Evolutionary conservation across 208 protist species (phyloP).

Genomic region (Wallacemonas sp.): DNA sequence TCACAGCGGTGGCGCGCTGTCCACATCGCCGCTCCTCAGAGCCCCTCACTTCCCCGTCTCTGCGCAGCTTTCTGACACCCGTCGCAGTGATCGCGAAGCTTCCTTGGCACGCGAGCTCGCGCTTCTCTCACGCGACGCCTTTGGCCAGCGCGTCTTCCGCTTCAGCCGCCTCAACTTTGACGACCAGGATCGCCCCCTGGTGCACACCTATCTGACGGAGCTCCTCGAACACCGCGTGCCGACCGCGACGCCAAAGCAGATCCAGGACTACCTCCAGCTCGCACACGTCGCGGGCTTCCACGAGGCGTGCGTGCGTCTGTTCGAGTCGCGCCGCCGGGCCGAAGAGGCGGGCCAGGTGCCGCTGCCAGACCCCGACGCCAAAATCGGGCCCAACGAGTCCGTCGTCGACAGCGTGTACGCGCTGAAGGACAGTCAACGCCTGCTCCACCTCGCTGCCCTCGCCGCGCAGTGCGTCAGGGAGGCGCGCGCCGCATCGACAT

Average conservation of each 20-base stretch:
- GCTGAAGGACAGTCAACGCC: slow-evolving; percentile 18
- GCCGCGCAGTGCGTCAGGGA: slow-evolving; percentile 41
- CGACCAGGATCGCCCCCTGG: slow-evolving; percentile 25
- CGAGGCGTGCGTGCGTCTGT: slow-evolving; percentile 44
- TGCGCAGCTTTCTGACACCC: neutral
- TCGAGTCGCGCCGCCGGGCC: slow-evolving; percentile 33
- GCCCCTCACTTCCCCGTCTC: slow-evolving; percentile 4
- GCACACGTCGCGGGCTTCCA: slow-evolving; percentile 60
- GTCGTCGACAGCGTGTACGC: slow-evolving; percentile 80
- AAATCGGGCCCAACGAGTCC: slow-evolving; percentile 6
- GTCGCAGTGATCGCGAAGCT: neutral
- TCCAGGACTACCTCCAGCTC: slow-evolving; percentile 60
- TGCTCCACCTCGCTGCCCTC: slow-evolving; percentile 43
- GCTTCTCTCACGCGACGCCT: slow-evolving; percentile 42
- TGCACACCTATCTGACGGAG: slow-evolving; percentile 58
- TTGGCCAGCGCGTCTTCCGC: slow-evolving; percentile 52
- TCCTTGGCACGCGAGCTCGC: slow-evolving; percentile 32
- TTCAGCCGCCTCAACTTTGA: slow-evolving; percentile 75
- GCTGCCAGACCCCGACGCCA: neutral
- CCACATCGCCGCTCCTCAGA: neutral
- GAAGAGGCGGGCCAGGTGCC: slow-evolving; percentile 2
- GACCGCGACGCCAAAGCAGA: slow-evolving; percentile 29
- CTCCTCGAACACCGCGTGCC: slow-evolving; percentile 41
- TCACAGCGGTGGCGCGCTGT: too few relatives aligned
- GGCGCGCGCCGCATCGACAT: slow-evolving; percentile 13